Evolutionary conservation across 1,139 yeast species (phyloP).

Genomic region (Debaryomyces subglobosus): DNA sequence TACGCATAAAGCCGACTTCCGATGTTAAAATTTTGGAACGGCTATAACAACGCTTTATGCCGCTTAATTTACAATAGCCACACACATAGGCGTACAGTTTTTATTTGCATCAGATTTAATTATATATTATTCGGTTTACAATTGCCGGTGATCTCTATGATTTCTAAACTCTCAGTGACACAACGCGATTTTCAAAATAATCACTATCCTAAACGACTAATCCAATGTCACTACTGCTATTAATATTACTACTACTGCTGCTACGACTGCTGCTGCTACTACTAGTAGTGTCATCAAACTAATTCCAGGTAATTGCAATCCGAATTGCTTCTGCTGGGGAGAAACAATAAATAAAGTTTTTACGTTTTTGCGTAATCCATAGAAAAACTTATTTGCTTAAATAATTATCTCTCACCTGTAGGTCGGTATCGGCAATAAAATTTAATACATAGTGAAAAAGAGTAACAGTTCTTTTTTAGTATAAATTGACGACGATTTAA

Average conservation of each 20-base stretch:
- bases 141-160: not conserved
- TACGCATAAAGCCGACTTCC: not conserved
- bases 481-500: not conserved
- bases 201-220: too few relatives aligned
- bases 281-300: not conserved
- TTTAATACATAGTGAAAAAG: not conserved
- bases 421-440: conserved; percentile 6
- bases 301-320: not conserved
- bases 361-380: too few relatives aligned
- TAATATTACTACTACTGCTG: too few relatives aligned
- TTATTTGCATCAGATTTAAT: not conserved
- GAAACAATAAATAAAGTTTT: not conserved
- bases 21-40: not conserved
- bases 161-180: not conserved
- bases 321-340: not conserved
- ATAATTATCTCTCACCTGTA: not conserved
- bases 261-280: too few relatives aligned
- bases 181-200: too few relatives aligned
- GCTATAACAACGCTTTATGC: not conserved
- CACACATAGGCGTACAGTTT: not conserved
- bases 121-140: not conserved
- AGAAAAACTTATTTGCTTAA: not conserved
- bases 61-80: not conserved
- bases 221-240: too few relatives aligned
- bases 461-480: not conserved